Percentiles rank a stretch among this genome's conserved stretches.
Evolutionary conservation across 331 rosid species (phyloP).

Genomic region (Spiraea crenata): DNA sequence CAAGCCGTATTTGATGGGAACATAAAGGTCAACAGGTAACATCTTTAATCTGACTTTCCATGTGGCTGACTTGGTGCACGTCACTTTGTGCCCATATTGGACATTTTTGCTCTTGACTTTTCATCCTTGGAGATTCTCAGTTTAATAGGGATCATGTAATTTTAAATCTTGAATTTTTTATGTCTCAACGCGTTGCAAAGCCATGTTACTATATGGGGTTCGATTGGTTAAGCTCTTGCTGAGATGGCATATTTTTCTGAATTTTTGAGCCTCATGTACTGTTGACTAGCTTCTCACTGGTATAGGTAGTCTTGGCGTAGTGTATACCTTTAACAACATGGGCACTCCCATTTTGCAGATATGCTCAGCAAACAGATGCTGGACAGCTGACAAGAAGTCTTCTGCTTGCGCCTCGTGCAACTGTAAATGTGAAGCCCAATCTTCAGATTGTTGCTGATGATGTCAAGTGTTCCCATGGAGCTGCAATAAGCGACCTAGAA

Average conservation of each 20-base stretch:
- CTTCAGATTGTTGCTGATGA: conserved; percentile 92
- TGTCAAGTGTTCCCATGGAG: conserved; percentile 96
- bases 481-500: conserved; percentile 93
- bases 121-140: neutral
- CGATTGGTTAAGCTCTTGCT: neutral
- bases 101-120: neutral
- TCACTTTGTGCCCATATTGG: neutral
- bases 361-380: conserved; percentile 93
- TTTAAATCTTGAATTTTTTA: too few relatives aligned
- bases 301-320: neutral
- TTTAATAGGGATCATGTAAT: too few relatives aligned
- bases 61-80: neutral
- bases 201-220: neutral
- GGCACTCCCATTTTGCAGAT: conserved; percentile 38
- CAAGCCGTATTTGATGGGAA: conserved; percentile 96
- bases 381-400: conserved; percentile 93
- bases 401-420: conserved; percentile 90
- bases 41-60: conserved; percentile 2
- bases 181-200: neutral
- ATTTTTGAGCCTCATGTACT: neutral
- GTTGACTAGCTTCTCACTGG: neutral
- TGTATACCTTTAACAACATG: neutral
- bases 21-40: conserved; percentile 82
- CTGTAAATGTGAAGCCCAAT: conserved; percentile 86
- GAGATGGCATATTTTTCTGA: neutral